Base-by-base conservation (phyloP, 306 rosid species). In the Vigna radiata region DNA sequence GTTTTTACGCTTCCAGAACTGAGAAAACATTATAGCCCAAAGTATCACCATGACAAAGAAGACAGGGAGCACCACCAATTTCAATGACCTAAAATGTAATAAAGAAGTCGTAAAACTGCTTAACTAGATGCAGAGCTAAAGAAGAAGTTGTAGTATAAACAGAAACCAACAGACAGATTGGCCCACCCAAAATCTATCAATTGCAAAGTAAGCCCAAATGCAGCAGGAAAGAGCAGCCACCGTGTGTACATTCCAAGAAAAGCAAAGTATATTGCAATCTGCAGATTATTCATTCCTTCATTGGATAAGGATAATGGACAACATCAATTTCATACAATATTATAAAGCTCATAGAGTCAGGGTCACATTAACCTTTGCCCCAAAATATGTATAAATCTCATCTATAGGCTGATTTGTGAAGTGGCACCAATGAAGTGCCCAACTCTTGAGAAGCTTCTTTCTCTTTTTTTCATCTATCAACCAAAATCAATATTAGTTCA, bases 1-100 rank as follows among this genome's bases (percentile, higher is more conserved):
- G 68, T 95, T 95, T 87, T 92, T 95, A 41, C 99, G 96, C 81
- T 86, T 92, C 99, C 99, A 95, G 87, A 95, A 95, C 84, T 95
- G 99, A 85, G 88, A 87, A 83, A 92, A 95, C 88, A 88, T 89
- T 74, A 91, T 72, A 43, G 98, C 99, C 99, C 99, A 95, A 41
- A 95, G 80, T 31, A 81, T 87, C 78, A 92, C 89, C 84, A 87
- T 49, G 14, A 95, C 16, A 63, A 92, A 88, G 92, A 95, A 95
- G 85, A 84, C 47, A 23, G 99, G 96, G 46, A 95, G 94, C 73
- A 85, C 86, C 48, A 89, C 84, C 78, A 95, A 72, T 78, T 83
- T 88, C 89, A 87, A 47, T 46, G 98, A 83, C 94, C 99, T 95
- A 77, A 31, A 76, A 68, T 78, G 72, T 29, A 67, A 79, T 75